A percentile compares a stretch with the other conserved stretches of the same genome.
phyloP scores from a whole-genome alignment of 202 grass and related monocot species.

The Digitaria exilis region DNA sequence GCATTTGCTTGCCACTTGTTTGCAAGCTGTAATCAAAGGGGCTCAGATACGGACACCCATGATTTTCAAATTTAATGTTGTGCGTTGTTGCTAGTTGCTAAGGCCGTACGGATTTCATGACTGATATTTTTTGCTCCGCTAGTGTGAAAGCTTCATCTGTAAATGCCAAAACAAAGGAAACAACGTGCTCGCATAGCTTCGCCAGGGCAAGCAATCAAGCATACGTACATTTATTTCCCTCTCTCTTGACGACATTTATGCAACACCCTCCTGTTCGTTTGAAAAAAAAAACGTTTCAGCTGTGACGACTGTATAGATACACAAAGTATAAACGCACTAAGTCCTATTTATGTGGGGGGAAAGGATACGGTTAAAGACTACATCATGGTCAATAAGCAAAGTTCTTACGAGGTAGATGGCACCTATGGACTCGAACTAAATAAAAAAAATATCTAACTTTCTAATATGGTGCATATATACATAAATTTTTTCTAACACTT shows the following conservation, averaged over 20 bases:
- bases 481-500: background rate
- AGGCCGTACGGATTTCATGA: background rate
- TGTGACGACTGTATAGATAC: background rate
- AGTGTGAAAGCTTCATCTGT: background rate
- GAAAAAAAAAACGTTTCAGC: too few species aligned
- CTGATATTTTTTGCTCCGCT: too few species aligned
- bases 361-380: background rate
- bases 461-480: background rate
- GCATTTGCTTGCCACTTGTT: background rate
- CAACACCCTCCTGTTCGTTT: background rate
- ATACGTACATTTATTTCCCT: background rate
- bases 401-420: background rate
- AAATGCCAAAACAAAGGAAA: background rate
- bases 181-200: background rate
- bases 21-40: conserved; percentile 1
- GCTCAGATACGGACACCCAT: conserved; percentile 1
- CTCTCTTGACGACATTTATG: background rate
- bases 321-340: background rate
- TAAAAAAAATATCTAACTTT: background rate
- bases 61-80: background rate
- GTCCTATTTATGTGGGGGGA: too few species aligned
- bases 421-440: background rate
- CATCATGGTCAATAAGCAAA: background rate
- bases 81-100: background rate
- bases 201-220: background rate